Percentiles rank a stretch among this genome's conserved stretches.
Conservation (phyloP, 352 stramenopile species). For the Pythium sukuiense region DNA sequence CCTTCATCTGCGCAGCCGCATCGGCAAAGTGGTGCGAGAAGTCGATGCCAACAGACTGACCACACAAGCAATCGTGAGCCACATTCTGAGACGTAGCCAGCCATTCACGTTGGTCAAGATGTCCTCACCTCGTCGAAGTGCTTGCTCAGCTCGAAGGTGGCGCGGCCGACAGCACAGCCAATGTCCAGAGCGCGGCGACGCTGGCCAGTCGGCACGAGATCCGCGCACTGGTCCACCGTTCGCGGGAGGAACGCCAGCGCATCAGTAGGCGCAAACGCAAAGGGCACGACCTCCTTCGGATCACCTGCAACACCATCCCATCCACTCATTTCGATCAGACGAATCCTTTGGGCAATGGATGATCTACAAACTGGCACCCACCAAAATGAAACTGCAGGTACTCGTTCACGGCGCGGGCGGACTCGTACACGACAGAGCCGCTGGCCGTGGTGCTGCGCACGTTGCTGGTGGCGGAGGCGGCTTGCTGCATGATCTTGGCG, state of each 20-base stretch:
- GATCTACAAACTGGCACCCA: constrained; percentile 15
- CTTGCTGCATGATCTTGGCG: constrained; percentile 24
- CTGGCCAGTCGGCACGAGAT: constrained; percentile 45
- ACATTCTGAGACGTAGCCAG: neutral
- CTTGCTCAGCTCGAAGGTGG: constrained; percentile 93
- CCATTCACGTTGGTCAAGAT: neutral
- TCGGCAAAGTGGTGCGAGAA: constrained; percentile 92
- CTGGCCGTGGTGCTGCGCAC: constrained; percentile 87
- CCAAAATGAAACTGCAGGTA: constrained; percentile 93
- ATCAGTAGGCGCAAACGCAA: constrained; percentile 70
- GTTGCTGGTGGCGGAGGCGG: constrained; percentile 12
- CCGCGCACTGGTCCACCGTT: constrained; percentile 72
- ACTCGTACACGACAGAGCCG: constrained; percentile 88
- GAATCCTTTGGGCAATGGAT: neutral
- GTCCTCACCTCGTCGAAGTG: constrained; percentile 84
- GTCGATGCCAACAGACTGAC: constrained; percentile 90
- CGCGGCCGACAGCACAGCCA: constrained; percentile 93
- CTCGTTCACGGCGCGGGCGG: constrained; percentile 82
- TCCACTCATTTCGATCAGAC: neutral
- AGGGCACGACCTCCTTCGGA: constrained; percentile 64
- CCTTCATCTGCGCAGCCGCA: constrained; percentile 87
- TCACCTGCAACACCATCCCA: constrained; percentile 37
- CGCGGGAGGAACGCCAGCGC: constrained; percentile 87
- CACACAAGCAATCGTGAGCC: neutral
- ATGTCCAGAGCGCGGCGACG: constrained; percentile 91